Percentiles rank a stretch among this genome's conserved stretches.
phyloP scores from a whole-genome alignment of 805 yeast genomes.

The Wickerhamiella lipophila region DNA sequence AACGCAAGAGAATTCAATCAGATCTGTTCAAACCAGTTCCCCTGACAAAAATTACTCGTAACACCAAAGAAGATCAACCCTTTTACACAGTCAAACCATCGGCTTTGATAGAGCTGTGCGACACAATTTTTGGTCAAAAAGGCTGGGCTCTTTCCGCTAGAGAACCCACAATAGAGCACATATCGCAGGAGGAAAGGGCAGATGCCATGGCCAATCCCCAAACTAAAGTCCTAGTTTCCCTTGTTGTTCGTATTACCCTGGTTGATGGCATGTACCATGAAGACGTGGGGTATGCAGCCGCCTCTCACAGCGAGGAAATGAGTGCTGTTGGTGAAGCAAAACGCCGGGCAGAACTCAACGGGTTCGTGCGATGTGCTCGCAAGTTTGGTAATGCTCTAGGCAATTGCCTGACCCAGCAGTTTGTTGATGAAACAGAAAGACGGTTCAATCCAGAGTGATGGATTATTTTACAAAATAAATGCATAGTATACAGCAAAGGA shows the following conservation, averaged over 20 bases:
- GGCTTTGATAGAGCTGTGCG: background rate
- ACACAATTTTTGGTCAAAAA: background rate
- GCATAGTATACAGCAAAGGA: too few relatives aligned
- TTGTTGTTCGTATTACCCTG: constrained; percentile 49
- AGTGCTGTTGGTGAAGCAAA: background rate
- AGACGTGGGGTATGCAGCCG: constrained; percentile 65
- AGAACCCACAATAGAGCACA: background rate
- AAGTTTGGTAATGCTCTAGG: constrained; percentile 71
- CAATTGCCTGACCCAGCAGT: constrained; percentile 28
- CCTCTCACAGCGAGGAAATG: constrained; percentile 18
- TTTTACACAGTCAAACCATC: background rate
- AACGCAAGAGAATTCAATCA: background rate
- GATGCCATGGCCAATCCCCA: background rate
- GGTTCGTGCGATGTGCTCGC: constrained; percentile 61
- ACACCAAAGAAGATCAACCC: background rate
- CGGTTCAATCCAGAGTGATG: background rate
- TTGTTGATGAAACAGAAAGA: constrained; percentile 7
- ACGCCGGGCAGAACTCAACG: constrained; percentile 45
- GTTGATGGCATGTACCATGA: constrained; percentile 75
- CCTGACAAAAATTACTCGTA: background rate
- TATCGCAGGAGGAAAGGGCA: too few relatives aligned
- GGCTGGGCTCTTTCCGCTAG: background rate
- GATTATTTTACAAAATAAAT: too few relatives aligned
- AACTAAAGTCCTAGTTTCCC: constrained; percentile 23
- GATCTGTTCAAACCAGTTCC: background rate